phyloP scores from a whole-genome alignment of 495 filamentous ascomycete genomes.

The Polyplosphaeria fusca region DNA sequence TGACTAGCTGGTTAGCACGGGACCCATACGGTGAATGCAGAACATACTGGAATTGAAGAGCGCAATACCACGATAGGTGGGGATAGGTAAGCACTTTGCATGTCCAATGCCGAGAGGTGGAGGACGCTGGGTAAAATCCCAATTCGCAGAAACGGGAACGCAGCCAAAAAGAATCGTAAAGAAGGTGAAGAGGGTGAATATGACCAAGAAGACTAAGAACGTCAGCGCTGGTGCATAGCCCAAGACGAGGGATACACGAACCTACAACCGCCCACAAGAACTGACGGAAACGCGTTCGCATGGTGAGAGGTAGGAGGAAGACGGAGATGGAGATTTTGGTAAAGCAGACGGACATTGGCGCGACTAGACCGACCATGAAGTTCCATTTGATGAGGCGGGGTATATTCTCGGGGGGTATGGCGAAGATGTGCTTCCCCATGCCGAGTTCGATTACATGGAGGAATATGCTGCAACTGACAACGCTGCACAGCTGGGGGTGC shows the following conservation, averaged over 20 bases:
- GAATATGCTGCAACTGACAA: conserved; percentile 8
- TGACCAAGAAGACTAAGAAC: conserved; percentile 33
- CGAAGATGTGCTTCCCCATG: conserved; percentile 29
- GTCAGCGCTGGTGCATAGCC: too few species aligned
- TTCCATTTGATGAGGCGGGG: conserved; percentile 21
- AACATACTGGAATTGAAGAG: conserved; percentile 23
- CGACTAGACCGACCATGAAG: conserved; percentile 19
- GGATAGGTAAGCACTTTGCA: conserved; percentile 29
- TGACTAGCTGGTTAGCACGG: conserved; percentile 15
- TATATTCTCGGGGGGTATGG: conserved; percentile 12
- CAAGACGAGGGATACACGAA: too few species aligned
- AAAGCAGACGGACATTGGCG: conserved; percentile 11
- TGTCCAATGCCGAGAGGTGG: conserved; percentile 24
- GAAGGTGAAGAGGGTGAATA: conserved; percentile 29
- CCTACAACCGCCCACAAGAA: conserved; percentile 25
- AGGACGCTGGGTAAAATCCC: conserved; percentile 22
- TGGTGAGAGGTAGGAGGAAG: conserved; percentile 32
- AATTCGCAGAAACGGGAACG: conserved; percentile 33
- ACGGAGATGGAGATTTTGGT: conserved; percentile 37
- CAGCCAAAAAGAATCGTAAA: conserved; percentile 34
- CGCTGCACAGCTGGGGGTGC: conserved; percentile 6
- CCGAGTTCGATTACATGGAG: conserved; percentile 28
- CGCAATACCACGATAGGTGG: conserved; percentile 27
- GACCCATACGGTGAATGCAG: background rate
- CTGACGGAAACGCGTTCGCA: conserved; percentile 15